Evolutionary conservation across 2,329 filamentous ascomycete genomes (phyloP).

Genomic region (Hypoxylon rubiginosum): DNA sequence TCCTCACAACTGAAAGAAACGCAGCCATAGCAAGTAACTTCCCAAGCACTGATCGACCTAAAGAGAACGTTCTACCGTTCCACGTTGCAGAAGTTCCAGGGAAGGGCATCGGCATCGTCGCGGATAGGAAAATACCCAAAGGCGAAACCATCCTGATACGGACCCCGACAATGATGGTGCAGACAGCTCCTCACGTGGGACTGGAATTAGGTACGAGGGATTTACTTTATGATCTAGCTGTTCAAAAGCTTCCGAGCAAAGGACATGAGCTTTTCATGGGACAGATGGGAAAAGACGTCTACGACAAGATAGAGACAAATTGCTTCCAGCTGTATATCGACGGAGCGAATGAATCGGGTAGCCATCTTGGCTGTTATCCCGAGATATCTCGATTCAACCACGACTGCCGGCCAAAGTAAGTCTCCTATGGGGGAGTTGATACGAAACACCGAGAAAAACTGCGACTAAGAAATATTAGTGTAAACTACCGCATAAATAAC

Average conservation of each 20-base stretch:
- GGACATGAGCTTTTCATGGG: conserved; percentile 47
- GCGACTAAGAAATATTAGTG: conserved; percentile 34
- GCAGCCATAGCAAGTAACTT: conserved; percentile 40
- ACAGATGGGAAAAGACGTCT: conserved; percentile 52
- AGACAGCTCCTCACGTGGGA: conserved; percentile 40
- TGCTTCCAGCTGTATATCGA: conserved; percentile 54
- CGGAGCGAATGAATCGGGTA: conserved; percentile 40
- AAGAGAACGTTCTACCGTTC: conserved; percentile 45
- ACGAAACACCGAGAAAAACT: not conserved
- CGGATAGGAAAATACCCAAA: conserved; percentile 52
- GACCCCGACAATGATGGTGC: conserved; percentile 51
- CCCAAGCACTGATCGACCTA: conserved; percentile 9
- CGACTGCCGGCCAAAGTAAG: conserved; percentile 59
- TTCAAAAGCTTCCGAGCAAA: conserved; percentile 46
- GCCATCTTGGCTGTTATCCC: conserved; percentile 54
- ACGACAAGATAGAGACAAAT: conserved; percentile 54
- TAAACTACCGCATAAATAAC: conserved; percentile 54
- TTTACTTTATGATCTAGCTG: conserved; percentile 49
- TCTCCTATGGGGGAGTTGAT: not conserved
- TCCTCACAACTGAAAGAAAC: conserved; percentile 45
- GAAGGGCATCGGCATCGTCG: conserved; percentile 55
- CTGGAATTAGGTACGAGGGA: conserved; percentile 39
- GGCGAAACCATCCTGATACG: conserved; percentile 55
- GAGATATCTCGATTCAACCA: conserved; percentile 56
- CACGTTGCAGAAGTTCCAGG: conserved; percentile 49